Base-by-base conservation (phyloP, 2,329 filamentous ascomycete genomes). In the Neurospora sp. region DNA sequence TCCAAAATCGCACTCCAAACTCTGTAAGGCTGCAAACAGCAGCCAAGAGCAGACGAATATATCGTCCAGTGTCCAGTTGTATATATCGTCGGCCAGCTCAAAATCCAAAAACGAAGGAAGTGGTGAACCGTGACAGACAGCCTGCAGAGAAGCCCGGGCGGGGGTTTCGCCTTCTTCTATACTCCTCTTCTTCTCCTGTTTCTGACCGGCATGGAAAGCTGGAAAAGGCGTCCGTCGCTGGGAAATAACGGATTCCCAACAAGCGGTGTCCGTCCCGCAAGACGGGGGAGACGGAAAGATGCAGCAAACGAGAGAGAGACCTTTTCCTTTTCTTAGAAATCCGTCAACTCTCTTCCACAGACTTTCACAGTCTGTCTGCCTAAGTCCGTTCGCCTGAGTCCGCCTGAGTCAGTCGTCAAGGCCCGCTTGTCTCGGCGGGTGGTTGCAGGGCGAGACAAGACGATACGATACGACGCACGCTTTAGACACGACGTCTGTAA, bases 251-350 rank as follows among this genome's bases (percentile, higher is more conserved):
- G 4, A 36, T 36, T 7, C 23, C n/a, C 68, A 69, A 68, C 52
- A 58, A 66, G 68, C 38, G 69, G 66, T 42, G 42, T 40, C 17
- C 13, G 4, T 62, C 62, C 23, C 19, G 38, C 28, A 33, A 62
- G 46, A 66, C 36, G 13, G 13, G 5, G 33, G 70, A 73, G 15
- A 52, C 67, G 66, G 72, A 58, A 71, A 71, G 71, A 38, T 71
- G 72, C 75, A 74, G 71, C 73, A 73, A 74, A 69, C 70, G 68
- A 13, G 52, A 62, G 52, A 62, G 52, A 62, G 52, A 62, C 11
- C 23, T 23, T 1, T 33, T 62, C 13, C 23, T 62, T 17, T 33
- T 62, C 23, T 33, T 33, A 52, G 19, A 23, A 23, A 11, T n/a
- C 7, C 10, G 19, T 58, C 46, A 15, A 58, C 23, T 58, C 19